Base-by-base conservation (phyloP, 2,329 filamentous ascomycete genomes). In the Magnaporthiopsis rhizophila region DNA sequence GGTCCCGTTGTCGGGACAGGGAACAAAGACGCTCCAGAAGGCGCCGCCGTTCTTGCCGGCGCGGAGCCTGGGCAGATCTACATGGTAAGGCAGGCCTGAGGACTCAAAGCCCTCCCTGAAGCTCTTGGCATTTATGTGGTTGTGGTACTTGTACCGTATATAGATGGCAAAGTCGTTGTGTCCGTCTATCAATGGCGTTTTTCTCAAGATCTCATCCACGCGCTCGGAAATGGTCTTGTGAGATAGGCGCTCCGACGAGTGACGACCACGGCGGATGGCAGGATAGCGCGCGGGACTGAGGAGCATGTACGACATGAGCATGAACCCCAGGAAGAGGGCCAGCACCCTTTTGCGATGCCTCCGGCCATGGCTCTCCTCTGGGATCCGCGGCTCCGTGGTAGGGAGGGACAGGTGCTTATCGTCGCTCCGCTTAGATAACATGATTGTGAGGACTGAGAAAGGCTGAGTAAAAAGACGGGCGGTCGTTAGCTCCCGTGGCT, bases 1-100 rank as follows among this genome's bases (percentile, higher is more conserved):
- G 5, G 83, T 83, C 60, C 85, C 86, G 70, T 94, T 86, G 13
- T 76, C 74, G 0, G 93, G 92, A 72, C 93, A 97, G 0, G 85
- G 85, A 57, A 89, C 86, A 71, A 83, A 98, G 12, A 95, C 91
- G 72, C 89, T 93, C 94, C 93, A 97, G 74, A 97, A 97, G n/a
- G 90, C 88, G 64, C 92, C 94, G 56, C 92, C 92, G 67, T 89
- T 86, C 69, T 83, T 81, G 1, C 93, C 92, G 62, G 85, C 75
- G 50, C 84, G 81, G 61, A 97, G 81, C 6, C 93, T 86, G 1
- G 89, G 87, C 11, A 97, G 78, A 74, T 98, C 94, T 63, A 95
- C 89, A 69, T 98, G 90, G 3, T 81, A 81, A 0, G 74, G 72
- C 62, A 96, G 76, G 0, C 84, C 85, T 38, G 90, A 91, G 28